These are phyloP conservation scores for Ciborinia camelliae DNA, from an alignment of 2,329 filamentous ascomycete genomes.

Conservation along the genomic window DNA sequence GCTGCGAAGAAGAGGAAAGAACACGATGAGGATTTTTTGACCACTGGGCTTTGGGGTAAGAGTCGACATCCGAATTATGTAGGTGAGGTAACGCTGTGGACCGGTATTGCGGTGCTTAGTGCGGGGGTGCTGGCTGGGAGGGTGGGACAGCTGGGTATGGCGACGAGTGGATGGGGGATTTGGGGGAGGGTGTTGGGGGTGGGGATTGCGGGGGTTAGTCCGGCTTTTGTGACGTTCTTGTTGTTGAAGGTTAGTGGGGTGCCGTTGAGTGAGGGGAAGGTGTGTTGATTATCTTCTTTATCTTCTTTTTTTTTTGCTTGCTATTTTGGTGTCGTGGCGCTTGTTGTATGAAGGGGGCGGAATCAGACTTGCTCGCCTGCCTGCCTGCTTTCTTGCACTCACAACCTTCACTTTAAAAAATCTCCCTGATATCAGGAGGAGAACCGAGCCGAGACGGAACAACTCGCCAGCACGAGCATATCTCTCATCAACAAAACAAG, in stretches of 20 bases:
- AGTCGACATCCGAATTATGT: slow-evolving; percentile 68
- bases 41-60: slow-evolving; percentile 58
- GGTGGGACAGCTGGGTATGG: slow-evolving; percentile 56
- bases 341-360: neutral
- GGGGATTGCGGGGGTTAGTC: slow-evolving; percentile 49
- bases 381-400: no score
- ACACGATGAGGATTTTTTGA: slow-evolving; percentile 65
- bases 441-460: neutral
- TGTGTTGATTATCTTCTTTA: neutral
- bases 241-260: slow-evolving; percentile 62
- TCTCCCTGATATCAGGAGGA: neutral
- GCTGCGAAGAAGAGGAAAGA: slow-evolving; percentile 59
- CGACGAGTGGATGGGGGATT: slow-evolving; percentile 45
- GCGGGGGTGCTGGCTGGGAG: slow-evolving; percentile 53
- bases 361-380: no score
- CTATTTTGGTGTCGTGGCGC: neutral
- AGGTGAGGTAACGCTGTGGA: slow-evolving; percentile 68
- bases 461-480: neutral
- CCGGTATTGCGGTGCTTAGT: slow-evolving; percentile 58
- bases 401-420: no score
- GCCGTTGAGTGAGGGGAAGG: slow-evolving; percentile 62
- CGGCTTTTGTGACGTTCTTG: slow-evolving; percentile 61
- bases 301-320: neutral
- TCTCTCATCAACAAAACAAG: neutral
- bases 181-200: slow-evolving; percentile 45